Evolutionary conservation across 805 yeast genomes (phyloP), one percentile per base, ranked within the genome.

Genomic region (Yamadazyma akitaensis): DNA sequence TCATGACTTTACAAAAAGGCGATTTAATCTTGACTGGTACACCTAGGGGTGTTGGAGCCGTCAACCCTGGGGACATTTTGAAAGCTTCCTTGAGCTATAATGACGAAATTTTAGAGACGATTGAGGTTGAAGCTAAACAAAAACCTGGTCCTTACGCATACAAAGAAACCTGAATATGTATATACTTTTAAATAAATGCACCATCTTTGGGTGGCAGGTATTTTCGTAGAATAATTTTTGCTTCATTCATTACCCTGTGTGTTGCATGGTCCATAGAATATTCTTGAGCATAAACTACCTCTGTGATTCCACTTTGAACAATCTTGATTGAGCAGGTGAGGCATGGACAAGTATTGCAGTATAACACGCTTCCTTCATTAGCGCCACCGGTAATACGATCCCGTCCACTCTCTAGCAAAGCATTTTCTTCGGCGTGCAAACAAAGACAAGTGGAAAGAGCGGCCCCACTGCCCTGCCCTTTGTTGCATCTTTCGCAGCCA

Each of bases 311-410:
- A 53, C 85, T 75, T 65, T 94, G 99, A 8, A 90, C 96, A 44
- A 94, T 92, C 67, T 94, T 94, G 35, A 94, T 89, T 5, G 96
- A 83, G 62, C 99, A 94, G 0, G 99, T 94, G 49, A 94, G 71
- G 62, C 99, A 94, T 0, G 99, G 99, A 59, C 99, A 88, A 0
- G 99, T 94, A 63, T 94, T 94, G 67, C 99, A 94, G 62, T 94
- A 94, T 47, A 90, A 65, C 0, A 81, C 82, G 8, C 88, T 82
- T 17, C 55, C 59, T 10, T 65, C 66, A 18, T 30, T 35, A 24
- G 18, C 42, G 21, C 24, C 37, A 7, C 66, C 64, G 14, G 60
- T 53, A 10, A 88, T 77, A 46, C 98, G 71, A 53, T 87, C 96
- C 52, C 97, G 75, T 1, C 99, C 99, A 7, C 97, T 88, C 63